phyloP scores from a whole-genome alignment of 257 asterid species.

The Solanum chmielewskii region DNA sequence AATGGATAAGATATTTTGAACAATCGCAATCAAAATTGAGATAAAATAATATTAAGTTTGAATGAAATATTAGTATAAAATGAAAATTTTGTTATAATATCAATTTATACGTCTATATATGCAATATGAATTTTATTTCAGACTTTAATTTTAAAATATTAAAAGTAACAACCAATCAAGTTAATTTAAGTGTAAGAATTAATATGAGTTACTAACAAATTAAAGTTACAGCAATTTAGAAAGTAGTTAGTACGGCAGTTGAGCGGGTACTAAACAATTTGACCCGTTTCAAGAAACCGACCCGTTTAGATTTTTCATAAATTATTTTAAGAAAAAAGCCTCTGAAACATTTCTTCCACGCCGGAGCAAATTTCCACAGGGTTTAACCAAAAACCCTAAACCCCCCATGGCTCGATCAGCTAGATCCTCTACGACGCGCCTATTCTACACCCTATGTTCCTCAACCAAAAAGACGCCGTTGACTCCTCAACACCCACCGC shows the following conservation, averaged over 20 bases:
- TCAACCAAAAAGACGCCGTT: constrained; percentile 1
- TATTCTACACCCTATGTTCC: constrained; percentile 42
- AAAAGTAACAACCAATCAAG: not conserved
- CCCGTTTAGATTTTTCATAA: not conserved
- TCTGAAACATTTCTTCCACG: not conserved
- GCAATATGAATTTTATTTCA: no score
- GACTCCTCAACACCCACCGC: constrained; percentile 12
- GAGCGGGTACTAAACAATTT: not conserved
- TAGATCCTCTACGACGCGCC: constrained; percentile 60
- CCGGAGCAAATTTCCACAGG: constrained; percentile 9
- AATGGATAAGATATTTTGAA: not conserved
- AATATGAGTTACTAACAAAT: not conserved
- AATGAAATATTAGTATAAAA: not conserved
- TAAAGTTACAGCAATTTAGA: not conserved
- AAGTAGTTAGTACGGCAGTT: not conserved
- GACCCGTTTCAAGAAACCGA: not conserved
- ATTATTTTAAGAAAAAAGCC: not conserved
- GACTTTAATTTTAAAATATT: no score
- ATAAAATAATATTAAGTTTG: no score
- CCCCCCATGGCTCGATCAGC: constrained; percentile 42
- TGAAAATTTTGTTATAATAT: no score
- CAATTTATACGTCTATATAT: not conserved
- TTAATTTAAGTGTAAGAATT: not conserved
- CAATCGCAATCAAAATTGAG: not conserved
- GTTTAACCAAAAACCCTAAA: constrained; percentile 46